phyloP scores from a whole-genome alignment of 2,329 filamentous ascomycete species.

The Cercospora nicotianae region DNA sequence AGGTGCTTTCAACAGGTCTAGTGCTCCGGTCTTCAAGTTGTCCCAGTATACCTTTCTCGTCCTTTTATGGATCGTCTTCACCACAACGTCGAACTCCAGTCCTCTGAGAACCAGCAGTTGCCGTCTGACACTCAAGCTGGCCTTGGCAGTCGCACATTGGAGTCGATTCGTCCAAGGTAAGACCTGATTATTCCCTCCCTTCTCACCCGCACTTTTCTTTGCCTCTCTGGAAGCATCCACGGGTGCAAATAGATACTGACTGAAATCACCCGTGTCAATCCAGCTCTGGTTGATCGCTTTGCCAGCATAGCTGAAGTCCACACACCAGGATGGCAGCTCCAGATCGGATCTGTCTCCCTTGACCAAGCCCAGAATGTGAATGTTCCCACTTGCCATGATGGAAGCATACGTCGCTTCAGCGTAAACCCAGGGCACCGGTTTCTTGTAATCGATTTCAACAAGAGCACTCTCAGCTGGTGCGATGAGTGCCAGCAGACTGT shows the following conservation, averaged over 20 bases:
- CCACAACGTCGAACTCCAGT: constrained; percentile 1
- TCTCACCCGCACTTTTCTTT: background rate
- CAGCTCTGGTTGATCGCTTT: background rate
- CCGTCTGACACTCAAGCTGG: background rate
- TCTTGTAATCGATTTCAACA: background rate
- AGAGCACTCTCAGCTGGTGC: background rate
- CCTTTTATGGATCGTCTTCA: background rate
- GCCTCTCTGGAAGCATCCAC: background rate
- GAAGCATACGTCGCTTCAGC: background rate
- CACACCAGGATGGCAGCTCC: background rate
- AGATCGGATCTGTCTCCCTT: background rate
- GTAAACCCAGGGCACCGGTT: background rate
- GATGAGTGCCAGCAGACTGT: background rate
- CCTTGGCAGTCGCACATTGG: background rate
- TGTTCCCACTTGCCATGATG: background rate
- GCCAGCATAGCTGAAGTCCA: background rate
- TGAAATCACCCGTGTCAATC: constrained; percentile 2
- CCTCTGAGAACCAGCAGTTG: background rate
- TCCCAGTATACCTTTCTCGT: background rate
- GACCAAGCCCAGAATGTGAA: background rate
- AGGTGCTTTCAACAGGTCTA: background rate
- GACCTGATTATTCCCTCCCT: background rate
- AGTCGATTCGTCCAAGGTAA: background rate
- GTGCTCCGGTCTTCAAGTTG: background rate
- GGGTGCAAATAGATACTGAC: background rate